Conservation (phyloP, 805 yeast species). For the Yamadazyma ubonensis region DNA sequence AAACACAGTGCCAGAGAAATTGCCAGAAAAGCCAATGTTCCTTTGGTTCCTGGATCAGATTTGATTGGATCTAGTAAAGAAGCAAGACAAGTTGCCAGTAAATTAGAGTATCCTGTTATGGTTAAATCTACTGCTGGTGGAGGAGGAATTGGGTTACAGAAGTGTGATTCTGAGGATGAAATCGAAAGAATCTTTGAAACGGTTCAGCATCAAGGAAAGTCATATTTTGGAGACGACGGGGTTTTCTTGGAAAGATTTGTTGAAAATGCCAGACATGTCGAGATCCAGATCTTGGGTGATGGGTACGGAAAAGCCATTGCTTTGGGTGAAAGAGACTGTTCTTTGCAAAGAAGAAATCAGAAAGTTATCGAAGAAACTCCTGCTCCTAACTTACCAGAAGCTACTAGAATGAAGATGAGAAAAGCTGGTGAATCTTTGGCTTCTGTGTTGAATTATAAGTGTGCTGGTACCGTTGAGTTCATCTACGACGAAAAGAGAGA, state of each 20-base stretch:
- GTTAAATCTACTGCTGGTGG: conserved; percentile 98
- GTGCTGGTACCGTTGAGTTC: conserved; percentile 98
- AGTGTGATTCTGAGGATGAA: conserved; percentile 80
- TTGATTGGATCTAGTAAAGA: conserved; percentile 68
- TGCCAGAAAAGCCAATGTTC: conserved; percentile 89
- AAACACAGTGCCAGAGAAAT: conserved; percentile 97
- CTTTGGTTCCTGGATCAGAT: conserved; percentile 96
- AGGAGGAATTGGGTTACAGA: conserved; percentile 97
- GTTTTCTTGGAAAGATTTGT: conserved; percentile 94
- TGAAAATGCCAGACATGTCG: conserved; percentile 94
- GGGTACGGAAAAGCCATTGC: conserved; percentile 93
- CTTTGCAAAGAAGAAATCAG: conserved; percentile 95
- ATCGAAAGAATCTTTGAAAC: conserved; percentile 83
- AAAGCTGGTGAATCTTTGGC: conserved; percentile 83
- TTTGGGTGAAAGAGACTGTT: conserved; percentile 95
- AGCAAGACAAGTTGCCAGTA: conserved; percentile 72
- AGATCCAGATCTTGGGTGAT: conserved; percentile 94
- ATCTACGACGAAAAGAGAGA: conserved; percentile 85
- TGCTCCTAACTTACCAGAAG: conserved; percentile 87
- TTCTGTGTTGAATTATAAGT: conserved; percentile 79
- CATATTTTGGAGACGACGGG: conserved; percentile 93
- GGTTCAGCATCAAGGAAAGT: conserved; percentile 89
- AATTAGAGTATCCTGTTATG: conserved; percentile 87
- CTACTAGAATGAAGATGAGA: conserved; percentile 73
- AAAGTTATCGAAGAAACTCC: conserved; percentile 97